phyloP scores from a whole-genome alignment of 2,329 filamentous ascomycete genomes.

The Didymella exigua region DNA sequence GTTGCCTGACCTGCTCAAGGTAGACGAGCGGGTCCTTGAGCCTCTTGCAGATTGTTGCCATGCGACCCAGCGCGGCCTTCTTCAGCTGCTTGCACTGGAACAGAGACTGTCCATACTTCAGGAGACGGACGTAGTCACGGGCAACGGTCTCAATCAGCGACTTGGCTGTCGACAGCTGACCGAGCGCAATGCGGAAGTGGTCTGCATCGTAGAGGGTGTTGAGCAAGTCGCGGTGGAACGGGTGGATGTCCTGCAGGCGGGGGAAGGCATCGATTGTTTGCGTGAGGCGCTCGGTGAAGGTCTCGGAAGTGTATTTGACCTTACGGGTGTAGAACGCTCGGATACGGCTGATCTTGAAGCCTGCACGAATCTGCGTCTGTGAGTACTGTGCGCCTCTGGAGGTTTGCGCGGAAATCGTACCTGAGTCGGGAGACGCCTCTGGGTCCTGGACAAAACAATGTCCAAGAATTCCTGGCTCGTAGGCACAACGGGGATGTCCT shows the following conservation, averaged over 20 bases:
- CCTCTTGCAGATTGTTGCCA: constrained; percentile 95
- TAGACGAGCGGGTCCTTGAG: constrained; percentile 94
- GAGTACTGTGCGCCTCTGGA: constrained; percentile 6
- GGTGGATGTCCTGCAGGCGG: constrained; percentile 89
- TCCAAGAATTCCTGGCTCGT: constrained; percentile 96
- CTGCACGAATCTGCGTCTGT: constrained; percentile 84
- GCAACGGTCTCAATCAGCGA: constrained; percentile 95
- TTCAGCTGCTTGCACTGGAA: constrained; percentile 99
- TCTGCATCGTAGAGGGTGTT: constrained; percentile 80
- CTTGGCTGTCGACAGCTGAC: constrained; percentile 94
- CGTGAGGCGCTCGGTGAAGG: constrained; percentile 90
- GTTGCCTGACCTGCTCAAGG: constrained; percentile 94
- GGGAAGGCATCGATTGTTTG: constrained; percentile 89
- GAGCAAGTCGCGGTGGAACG: constrained; percentile 86
- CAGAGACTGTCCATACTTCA: constrained; percentile 88
- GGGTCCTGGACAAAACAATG: constrained; percentile 85
- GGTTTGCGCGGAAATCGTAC: constrained; percentile 63
- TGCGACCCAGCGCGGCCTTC: constrained; percentile 91
- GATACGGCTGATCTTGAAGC: constrained; percentile 95
- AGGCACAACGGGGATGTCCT: constrained; percentile 83
- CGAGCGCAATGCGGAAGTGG: constrained; percentile 88
- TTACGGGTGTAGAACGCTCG: constrained; percentile 96
- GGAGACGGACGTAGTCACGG: constrained; percentile 91
- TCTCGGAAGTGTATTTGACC: constrained; percentile 93
- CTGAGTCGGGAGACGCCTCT: constrained; percentile 91